Conservation (phyloP, 2,329 filamentous ascomycete species). For the Chrysoporthe austroafricana region DNA sequence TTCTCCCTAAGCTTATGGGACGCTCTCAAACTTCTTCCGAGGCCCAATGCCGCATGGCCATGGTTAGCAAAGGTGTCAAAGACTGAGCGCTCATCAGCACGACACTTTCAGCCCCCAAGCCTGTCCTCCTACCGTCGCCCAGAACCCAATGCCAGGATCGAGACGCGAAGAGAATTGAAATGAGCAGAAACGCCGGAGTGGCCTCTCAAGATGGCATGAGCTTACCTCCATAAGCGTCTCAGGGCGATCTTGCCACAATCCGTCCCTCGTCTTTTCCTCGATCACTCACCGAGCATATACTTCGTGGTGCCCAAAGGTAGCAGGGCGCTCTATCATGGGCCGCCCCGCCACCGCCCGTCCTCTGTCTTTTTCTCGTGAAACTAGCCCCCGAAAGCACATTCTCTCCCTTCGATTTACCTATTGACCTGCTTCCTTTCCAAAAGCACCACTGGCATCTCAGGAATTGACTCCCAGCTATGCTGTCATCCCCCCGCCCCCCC, state of each 20-base stretch:
- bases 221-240: neutral
- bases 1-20: neutral
- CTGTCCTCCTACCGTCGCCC: neutral
- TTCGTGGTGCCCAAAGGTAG: neutral
- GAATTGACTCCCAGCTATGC: neutral
- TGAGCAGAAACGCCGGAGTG: neutral
- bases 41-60: neutral
- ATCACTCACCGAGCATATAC: neutral
- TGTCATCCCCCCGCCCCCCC: neutral
- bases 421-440: neutral
- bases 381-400: neutral
- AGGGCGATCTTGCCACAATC: neutral
- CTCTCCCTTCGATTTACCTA: neutral
- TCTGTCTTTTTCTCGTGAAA: neutral
- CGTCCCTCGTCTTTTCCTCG: neutral
- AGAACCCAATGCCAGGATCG: slow-evolving; percentile 4
- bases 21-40: neutral
- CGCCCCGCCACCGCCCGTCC: neutral
- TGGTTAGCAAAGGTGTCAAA: neutral
- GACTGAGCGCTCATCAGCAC: neutral
- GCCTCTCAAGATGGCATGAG: neutral
- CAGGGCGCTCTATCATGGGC: neutral
- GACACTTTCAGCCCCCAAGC: neutral
- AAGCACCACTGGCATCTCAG: neutral
- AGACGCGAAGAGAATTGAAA: neutral